phyloP scores from a whole-genome alignment of 176 grass and related monocot genomes.

The Cenchrus fungigraminus region DNA sequence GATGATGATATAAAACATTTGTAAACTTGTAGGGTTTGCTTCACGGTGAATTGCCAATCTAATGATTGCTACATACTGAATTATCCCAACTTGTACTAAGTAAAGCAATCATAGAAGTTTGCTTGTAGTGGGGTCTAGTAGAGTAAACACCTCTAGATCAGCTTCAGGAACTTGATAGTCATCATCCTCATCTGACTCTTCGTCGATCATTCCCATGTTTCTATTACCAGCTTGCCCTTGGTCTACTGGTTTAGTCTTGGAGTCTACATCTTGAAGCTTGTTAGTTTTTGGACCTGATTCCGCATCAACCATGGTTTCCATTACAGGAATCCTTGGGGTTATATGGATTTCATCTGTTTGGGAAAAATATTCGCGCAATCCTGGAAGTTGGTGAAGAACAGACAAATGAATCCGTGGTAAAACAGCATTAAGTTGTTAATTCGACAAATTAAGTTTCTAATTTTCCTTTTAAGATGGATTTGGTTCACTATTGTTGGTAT shows the following conservation, averaged over 20 bases:
- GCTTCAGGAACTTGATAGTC: conserved; percentile 82
- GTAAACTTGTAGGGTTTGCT: neutral
- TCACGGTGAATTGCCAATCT: neutral
- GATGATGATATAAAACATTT: neutral
- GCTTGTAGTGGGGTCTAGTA: neutral
- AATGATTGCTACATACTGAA: neutral
- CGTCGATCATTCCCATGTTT: conserved; percentile 61
- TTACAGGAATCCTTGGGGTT: conserved; percentile 74
- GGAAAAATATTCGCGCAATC: conserved; percentile 88
- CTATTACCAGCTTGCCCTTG: conserved; percentile 42
- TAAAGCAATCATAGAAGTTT: neutral
- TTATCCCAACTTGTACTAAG: neutral
- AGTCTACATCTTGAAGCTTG: conserved; percentile 34
- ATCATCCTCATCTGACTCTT: conserved; percentile 89
- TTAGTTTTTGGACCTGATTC: conserved; percentile 49
- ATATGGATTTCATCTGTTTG: conserved; percentile 85
- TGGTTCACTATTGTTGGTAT: conserved; percentile 12
- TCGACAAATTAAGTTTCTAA: neutral
- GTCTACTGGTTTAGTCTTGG: conserved; percentile 38
- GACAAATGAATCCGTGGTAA: neutral
- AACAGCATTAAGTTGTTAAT: neutral
- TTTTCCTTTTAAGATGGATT: neutral
- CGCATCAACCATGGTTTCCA: conserved; percentile 61
- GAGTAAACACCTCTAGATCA: conserved; percentile 53
- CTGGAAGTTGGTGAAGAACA: conserved; percentile 42